Conservation (phyloP, 2,329 filamentous ascomycete genomes). For the Nigrospora sphaerica region DNA sequence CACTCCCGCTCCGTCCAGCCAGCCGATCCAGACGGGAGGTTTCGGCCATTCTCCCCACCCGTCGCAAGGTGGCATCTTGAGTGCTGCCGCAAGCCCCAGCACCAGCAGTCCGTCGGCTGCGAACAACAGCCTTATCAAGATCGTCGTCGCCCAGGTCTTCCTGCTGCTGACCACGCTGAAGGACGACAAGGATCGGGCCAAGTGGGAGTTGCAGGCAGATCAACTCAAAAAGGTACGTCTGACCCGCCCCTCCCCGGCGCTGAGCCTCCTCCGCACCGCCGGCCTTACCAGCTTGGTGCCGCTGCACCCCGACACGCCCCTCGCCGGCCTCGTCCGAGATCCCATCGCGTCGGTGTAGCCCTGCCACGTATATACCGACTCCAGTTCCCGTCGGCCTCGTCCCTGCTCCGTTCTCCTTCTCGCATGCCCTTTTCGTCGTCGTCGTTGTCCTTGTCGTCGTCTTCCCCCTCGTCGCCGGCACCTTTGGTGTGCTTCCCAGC, state of each 20-base stretch:
- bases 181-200: slow-evolving; percentile 81
- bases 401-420: background rate
- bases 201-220: slow-evolving; percentile 88
- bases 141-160: slow-evolving; percentile 92
- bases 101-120: slow-evolving; percentile 53
- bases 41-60: slow-evolving; percentile 48
- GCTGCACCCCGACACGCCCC: background rate
- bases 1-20: slow-evolving; percentile 47
- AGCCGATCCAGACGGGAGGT: slow-evolving; percentile 48
- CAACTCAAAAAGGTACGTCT: slow-evolving; percentile 79
- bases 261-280: no score
- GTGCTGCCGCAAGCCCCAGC: slow-evolving; percentile 54
- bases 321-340: background rate
- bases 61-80: slow-evolving; percentile 48
- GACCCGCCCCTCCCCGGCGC: slow-evolving; percentile 13
- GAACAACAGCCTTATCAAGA: slow-evolving; percentile 71
- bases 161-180: slow-evolving; percentile 90
- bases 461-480: no score
- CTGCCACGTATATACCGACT: no score
- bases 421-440: no score
- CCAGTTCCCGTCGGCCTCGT: background rate
- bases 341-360: no score
- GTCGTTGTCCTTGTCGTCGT: no score
- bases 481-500: no score
- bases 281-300: background rate